phyloP scores from a whole-genome alignment of 139 green algal genomes.

The Nannochloris sp. region DNA sequence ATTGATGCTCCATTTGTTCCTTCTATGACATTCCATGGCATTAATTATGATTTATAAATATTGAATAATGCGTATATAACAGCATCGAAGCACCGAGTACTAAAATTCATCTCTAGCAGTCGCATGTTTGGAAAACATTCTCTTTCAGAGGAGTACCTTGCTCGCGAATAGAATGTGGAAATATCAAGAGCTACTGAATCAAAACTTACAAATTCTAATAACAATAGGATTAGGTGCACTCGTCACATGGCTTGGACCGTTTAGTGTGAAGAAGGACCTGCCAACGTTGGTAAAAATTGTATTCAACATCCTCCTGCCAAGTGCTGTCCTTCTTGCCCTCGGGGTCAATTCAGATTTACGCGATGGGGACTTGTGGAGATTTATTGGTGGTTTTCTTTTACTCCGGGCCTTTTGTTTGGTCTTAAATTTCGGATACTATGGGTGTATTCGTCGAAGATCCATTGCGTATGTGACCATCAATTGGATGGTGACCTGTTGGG shows the following conservation, averaged over 20 bases:
- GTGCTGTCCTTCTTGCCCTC: slow-evolving; percentile 5
- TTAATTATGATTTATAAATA: too few species aligned
- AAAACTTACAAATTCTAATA: slow-evolving; percentile 27
- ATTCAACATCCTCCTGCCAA: slow-evolving; percentile 18
- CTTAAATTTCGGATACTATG: background rate
- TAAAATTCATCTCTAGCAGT: too few species aligned
- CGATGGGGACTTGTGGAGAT: slow-evolving; percentile 21
- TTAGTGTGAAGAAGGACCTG: slow-evolving; percentile 9
- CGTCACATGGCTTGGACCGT: background rate
- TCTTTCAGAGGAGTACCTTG: too few species aligned
- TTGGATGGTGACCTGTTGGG: slow-evolving; percentile 25
- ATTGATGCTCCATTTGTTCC: too few species aligned
- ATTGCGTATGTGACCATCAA: slow-evolving; percentile 20
- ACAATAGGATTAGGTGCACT: slow-evolving; percentile 1
- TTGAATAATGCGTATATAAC: too few species aligned
- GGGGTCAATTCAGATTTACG: slow-evolving; percentile 27
- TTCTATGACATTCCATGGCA: too few species aligned
- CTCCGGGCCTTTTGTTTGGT: slow-evolving; percentile 5
- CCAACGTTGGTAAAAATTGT: slow-evolving; percentile 12
- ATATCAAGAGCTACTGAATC: slow-evolving; percentile 15
- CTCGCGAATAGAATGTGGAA: background rate
- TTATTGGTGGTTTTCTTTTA: slow-evolving; percentile 31
- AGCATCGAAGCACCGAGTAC: too few species aligned
- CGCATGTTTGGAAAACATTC: too few species aligned
- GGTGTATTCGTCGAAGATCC: background rate